Evolutionary conservation across 176 grass and related monocot species (phyloP).

Genomic region (Avena insularis): DNA sequence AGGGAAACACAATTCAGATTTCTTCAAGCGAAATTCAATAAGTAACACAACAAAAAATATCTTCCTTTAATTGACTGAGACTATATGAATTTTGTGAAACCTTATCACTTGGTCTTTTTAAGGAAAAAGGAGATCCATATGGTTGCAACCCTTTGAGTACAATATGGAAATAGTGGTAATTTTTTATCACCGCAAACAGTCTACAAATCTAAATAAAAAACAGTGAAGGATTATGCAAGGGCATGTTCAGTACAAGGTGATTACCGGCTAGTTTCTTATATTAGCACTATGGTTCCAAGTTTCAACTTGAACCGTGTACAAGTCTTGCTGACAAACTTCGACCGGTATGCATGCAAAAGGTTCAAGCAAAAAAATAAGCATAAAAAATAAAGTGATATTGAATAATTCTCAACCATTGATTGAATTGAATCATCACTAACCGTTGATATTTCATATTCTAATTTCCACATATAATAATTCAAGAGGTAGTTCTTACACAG

Average conservation of each 20-base stretch:
- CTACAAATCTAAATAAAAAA: neutral
- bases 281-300: neutral
- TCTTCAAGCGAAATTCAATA: neutral
- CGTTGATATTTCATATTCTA: constrained; percentile 10
- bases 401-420: neutral
- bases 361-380: neutral
- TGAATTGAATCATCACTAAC: neutral
- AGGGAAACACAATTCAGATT: neutral
- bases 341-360: neutral
- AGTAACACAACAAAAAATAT: neutral
- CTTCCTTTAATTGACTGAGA: neutral
- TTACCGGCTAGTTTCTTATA: too few species aligned
- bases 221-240: neutral
- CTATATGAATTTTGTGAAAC: neutral
- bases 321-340: neutral
- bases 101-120: neutral
- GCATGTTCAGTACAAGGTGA: too few species aligned
- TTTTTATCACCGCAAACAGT: neutral
- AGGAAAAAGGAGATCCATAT: neutral
- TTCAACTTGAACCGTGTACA: neutral
- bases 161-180: neutral
- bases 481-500: too few species aligned
- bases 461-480: neutral
- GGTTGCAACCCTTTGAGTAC: neutral
- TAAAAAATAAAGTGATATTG: neutral